Evolutionary conservation across 1,139 yeast genomes (phyloP).

Genomic region (Candida tropicalis): DNA sequence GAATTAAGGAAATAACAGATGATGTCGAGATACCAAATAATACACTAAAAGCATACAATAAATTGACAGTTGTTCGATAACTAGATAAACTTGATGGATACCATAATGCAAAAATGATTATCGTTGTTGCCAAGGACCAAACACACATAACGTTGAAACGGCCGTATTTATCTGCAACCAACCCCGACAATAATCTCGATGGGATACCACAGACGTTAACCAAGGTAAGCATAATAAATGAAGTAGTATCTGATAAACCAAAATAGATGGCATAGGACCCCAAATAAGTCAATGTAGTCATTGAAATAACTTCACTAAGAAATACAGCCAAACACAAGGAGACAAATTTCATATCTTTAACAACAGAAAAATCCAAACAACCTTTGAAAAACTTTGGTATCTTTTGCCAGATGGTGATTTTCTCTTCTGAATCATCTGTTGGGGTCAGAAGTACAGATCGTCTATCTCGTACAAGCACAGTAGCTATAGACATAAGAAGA

Average conservation of each 20-base stretch:
- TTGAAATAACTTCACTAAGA: constrained; percentile 50
- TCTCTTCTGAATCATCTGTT: background rate
- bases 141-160: constrained; percentile 54
- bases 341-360: constrained; percentile 42
- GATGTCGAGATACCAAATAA: constrained; percentile 34
- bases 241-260: constrained; percentile 40
- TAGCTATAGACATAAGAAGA: constrained; percentile 38
- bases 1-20: constrained; percentile 34
- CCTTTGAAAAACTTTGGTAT: constrained; percentile 23
- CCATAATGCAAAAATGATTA: constrained; percentile 49
- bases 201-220: constrained; percentile 51
- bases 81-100: constrained; percentile 35
- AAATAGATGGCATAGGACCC: constrained; percentile 51
- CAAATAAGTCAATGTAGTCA: constrained; percentile 54
- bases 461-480: constrained; percentile 48
- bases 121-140: constrained; percentile 37
- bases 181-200: constrained; percentile 50
- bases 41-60: constrained; percentile 28
- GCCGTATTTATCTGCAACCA: constrained; percentile 51
- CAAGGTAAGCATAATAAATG: constrained; percentile 49
- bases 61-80: constrained; percentile 2
- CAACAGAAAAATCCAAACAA: constrained; percentile 42
- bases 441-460: constrained; percentile 15
- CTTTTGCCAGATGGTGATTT: background rate
- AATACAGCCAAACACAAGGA: constrained; percentile 45